Conservation (phyloP, 2,329 filamentous ascomycete genomes). For the Lasiodiplodia sp. region DNA sequence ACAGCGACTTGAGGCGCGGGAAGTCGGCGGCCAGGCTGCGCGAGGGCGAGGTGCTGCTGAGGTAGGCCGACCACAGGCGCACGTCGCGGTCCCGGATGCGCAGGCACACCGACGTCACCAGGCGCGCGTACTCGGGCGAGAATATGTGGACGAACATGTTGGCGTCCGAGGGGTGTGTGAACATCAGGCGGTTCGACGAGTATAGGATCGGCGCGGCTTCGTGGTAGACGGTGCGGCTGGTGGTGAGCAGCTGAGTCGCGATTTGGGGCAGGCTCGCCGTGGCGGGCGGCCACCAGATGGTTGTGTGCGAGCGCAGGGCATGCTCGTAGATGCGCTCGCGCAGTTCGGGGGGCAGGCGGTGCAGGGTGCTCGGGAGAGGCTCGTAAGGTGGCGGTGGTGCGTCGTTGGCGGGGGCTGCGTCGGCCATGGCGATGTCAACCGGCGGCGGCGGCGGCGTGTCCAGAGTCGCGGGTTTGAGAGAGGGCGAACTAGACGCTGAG, state of each 20-base stretch:
- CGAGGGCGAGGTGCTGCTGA: slow-evolving; percentile 40
- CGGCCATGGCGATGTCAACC: slow-evolving; percentile 22
- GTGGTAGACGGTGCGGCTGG: slow-evolving; percentile 41
- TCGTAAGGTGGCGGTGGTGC: not conserved
- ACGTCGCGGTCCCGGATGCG: slow-evolving; percentile 48
- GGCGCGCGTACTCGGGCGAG: slow-evolving; percentile 37
- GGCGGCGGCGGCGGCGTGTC: slow-evolving; percentile 16
- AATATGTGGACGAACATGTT: slow-evolving; percentile 48
- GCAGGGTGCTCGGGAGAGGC: slow-evolving; percentile 22
- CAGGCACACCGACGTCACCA: slow-evolving; percentile 43
- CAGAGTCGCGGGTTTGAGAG: not conserved
- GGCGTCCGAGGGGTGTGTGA: slow-evolving; percentile 49
- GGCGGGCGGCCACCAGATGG: slow-evolving; percentile 45
- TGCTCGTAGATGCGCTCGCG: slow-evolving; percentile 45
- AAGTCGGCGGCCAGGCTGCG: slow-evolving; percentile 45
- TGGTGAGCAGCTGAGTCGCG: slow-evolving; percentile 40
- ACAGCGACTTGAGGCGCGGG: slow-evolving; percentile 45
- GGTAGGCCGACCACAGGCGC: slow-evolving; percentile 46
- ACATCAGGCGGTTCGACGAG: slow-evolving; percentile 46
- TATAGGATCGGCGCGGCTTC: slow-evolving; percentile 48
- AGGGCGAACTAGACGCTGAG: slow-evolving; percentile 12
- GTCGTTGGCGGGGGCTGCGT: slow-evolving; percentile 10
- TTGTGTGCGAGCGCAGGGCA: slow-evolving; percentile 41
- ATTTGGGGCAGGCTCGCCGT: slow-evolving; percentile 34
- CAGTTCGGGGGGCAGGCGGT: slow-evolving; percentile 44